Base-by-base conservation (phyloP, 768 basidiomycete species). In the Boletus rufocinnamomeus region DNA sequence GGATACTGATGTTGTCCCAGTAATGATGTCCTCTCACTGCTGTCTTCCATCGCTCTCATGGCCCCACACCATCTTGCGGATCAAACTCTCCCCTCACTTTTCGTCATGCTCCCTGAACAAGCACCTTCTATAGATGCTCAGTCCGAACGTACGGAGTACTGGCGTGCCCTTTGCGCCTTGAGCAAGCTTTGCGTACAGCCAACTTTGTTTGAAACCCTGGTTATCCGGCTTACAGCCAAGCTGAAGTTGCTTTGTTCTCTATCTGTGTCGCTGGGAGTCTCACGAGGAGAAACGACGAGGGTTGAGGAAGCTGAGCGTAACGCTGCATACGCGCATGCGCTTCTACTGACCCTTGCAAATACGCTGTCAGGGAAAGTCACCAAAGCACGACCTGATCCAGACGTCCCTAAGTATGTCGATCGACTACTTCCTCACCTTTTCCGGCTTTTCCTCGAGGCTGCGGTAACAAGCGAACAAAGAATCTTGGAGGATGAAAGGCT, bases 271-370 rank as follows among this genome's bases (percentile, higher is more conserved):
- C 27, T 54, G 43, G 37, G 56, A 45, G 17, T 61, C 55, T 49
- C 62, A 2, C 13, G 34, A 8, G 35, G 37, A 23, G 50, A 34
- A 28, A 46, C 28, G 3, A 37, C 14, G 23, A 49, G n/a, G 13
- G 70, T 59, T 5, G 69, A 69, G 6, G 84, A 85, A 37, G 38
- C 64, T 2, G 89, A 95, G 69, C 81, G 85, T 14, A 75, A 72
- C n/a, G 85, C 91, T 0, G 90, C 93, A 13, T 98, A 96, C 69
- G 87, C 85, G 1, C 92, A 94, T 73, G 85, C 94, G 32, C 79
- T 98, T 34, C 80, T 98, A 50, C 77, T 81, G 50, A 84, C 89
- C 0, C 74, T 98, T 8, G 78, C 80, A 2, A 81, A 84, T 43
- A 85, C 88, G 0, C 71, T 98, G 17, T 65, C 73, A 11, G 64